phyloP scores from a whole-genome alignment of 2,329 filamentous ascomycete genomes.

The Nemania sp. region DNA sequence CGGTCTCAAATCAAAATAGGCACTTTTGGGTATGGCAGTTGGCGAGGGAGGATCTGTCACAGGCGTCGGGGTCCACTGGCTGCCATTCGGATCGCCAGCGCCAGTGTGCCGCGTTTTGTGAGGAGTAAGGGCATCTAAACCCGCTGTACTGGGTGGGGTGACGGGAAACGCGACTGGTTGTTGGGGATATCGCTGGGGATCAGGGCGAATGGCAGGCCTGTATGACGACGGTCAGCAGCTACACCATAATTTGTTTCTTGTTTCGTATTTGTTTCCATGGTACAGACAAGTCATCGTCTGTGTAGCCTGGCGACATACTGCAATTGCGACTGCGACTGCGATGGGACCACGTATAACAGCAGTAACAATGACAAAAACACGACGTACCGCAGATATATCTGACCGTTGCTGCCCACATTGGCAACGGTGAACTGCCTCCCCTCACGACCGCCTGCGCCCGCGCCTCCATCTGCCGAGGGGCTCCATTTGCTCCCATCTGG shows the following conservation, averaged over 20 bases:
- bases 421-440: conserved; percentile 77
- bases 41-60: conserved; percentile 35
- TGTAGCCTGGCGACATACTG: no score
- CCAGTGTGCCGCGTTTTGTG: conserved; percentile 38
- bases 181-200: conserved; percentile 63
- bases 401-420: conserved; percentile 81
- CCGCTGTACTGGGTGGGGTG: conserved; percentile 62
- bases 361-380: no score
- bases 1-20: conserved; percentile 37
- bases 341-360: no score
- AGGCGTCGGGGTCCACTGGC: conserved; percentile 50
- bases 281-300: no score
- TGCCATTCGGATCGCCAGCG: conserved; percentile 39
- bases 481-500: conserved; percentile 59
- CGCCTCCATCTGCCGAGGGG: conserved; percentile 62
- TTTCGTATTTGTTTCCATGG: not conserved
- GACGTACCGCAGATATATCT: conserved; percentile 80
- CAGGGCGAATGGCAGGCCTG: conserved; percentile 65
- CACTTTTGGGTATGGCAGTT: conserved; percentile 39
- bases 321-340: no score
- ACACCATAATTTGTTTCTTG: not conserved
- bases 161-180: conserved; percentile 63
- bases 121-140: conserved; percentile 51
- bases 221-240: conserved; percentile 24
- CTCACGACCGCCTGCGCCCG: conserved; percentile 63